phyloP scores from a whole-genome alignment of 768 basidiomycete genomes.

The Erythrobasidium yunnanense region DNA sequence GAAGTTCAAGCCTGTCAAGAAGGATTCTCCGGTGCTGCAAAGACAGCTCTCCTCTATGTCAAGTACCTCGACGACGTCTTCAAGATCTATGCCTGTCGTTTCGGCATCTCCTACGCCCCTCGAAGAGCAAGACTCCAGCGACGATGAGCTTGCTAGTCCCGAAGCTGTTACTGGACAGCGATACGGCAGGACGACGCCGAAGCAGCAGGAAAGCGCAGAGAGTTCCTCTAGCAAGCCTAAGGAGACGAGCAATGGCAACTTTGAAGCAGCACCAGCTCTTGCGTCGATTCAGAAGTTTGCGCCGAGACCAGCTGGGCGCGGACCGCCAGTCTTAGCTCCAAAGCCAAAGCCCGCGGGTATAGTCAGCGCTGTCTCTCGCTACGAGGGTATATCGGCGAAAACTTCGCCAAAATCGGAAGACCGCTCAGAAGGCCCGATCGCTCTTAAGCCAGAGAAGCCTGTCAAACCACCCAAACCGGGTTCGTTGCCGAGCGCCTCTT shows the following conservation, averaged over 20 bases:
- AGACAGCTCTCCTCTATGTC: not conserved
- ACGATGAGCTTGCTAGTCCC: conserved; percentile 3
- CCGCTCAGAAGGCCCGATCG: not conserved
- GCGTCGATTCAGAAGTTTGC: conserved; percentile 32
- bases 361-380: conserved; percentile 14
- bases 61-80: not conserved
- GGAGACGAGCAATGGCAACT: conserved; percentile 15
- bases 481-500: not conserved
- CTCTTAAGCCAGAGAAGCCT: not conserved
- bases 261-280: conserved; percentile 32
- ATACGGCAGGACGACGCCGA: not conserved
- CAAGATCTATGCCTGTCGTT: not conserved
- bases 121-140: not conserved
- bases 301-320: not conserved
- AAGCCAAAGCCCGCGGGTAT: conserved; percentile 21
- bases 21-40: not conserved
- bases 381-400: conserved; percentile 23
- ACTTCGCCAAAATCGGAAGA: no score
- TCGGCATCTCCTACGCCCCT: not conserved
- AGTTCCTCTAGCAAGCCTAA: not conserved
- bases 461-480: conserved; percentile 14
- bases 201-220: not conserved
- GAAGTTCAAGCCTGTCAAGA: conserved; percentile 30
- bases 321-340: conserved; percentile 7
- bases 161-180: not conserved